Percentiles rank a stretch among this genome's conserved stretches.
Conservation (phyloP, 768 basidiomycete genomes). For the Suillus brevipes region DNA sequence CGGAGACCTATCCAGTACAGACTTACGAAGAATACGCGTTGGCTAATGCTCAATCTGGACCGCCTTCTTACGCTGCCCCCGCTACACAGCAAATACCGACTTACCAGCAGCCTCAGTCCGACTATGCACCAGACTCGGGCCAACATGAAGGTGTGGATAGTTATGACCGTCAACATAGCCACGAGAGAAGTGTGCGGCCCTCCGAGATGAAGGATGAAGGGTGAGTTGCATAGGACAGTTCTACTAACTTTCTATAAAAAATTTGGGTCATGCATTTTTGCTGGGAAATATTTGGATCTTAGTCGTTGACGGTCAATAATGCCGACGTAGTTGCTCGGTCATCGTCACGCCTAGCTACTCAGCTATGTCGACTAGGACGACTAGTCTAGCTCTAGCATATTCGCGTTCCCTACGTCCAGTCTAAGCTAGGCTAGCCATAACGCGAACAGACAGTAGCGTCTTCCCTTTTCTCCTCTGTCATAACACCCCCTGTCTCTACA, state of each 20-base stretch:
- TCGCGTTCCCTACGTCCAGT: conserved; percentile 67
- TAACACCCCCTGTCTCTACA: conserved; percentile 64
- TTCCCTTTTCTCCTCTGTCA: conserved; percentile 57
- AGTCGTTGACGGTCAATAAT: conserved; percentile 27
- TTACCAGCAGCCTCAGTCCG: conserved; percentile 66
- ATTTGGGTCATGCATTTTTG: conserved; percentile 8
- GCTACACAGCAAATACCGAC: conserved; percentile 73
- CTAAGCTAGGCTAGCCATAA: conserved; percentile 73
- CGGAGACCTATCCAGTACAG: conserved; percentile 15
- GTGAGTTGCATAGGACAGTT: conserved; percentile 55
- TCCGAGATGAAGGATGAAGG: conserved; percentile 98
- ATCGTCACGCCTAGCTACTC: conserved; percentile 44
- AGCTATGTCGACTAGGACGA: conserved; percentile 59
- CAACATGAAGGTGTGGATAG: conserved; percentile 37
- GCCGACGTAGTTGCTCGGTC: conserved; percentile 43
- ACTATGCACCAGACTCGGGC: conserved; percentile 39
- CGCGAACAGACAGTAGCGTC: conserved; percentile 72
- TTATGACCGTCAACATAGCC: conserved; percentile 44
- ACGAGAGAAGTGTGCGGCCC: conserved; percentile 71
- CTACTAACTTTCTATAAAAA: background rate
- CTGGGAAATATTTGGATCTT: conserved; percentile 28
- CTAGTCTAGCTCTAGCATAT: conserved; percentile 78
- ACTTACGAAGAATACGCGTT: conserved; percentile 18
- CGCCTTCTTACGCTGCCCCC: conserved; percentile 40
- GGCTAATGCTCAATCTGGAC: conserved; percentile 20